Base-by-base conservation (phyloP, 495 filamentous ascomycete genomes). In the Niebla homalea region DNA sequence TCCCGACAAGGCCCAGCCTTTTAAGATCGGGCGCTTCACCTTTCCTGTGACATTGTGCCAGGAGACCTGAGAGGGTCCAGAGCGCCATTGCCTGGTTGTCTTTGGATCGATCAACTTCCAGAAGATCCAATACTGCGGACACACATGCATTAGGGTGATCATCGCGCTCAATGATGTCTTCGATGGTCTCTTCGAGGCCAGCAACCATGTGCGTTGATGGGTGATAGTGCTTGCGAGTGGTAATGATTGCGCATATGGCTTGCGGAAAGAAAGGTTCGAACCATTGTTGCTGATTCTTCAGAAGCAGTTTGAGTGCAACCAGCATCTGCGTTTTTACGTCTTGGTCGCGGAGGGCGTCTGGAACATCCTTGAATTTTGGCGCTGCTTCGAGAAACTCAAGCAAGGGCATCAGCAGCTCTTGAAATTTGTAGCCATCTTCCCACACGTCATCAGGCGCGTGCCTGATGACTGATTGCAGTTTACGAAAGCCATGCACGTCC, bases 401-500 rank as follows among this genome's bases (percentile, higher is more conserved):
- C 6, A 94, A 68, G 14, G 81, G 81, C 5, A 76, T 50, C 8
- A 95, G 65, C 32, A 94, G 71, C n/a, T 81, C 73, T 53, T 84
- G 77, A 56, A 90, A 93, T 55, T 75, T 72, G 47, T 66, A 63
- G 42, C 72, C 68, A 19, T 69, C 65, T 35, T 67, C 58, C 60
- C 78, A 80, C 42, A 83, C 73, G 39, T 75, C 68, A 29, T 69
- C 63, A 29, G 55, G 40, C 16, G 80, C 80, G 53, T 81, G 80
- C 47, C 83, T 78, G 55, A 90, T 81, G 51, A 95, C 74, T 22
- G 79, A 75, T 62, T 93, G 89, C 10, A 96, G 65, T 52, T 92
- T 88, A 44, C 89, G 81, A 67, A 95, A 94, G 46, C 85, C 87
- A 55, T 88, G 84, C 5, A 87, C 84, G 58, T 94, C 89, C 35